These are phyloP conservation scores for Apiotrichum gracile DNA, from an alignment of 1,284 basidiomycete species.

Conservation along the genomic window DNA sequence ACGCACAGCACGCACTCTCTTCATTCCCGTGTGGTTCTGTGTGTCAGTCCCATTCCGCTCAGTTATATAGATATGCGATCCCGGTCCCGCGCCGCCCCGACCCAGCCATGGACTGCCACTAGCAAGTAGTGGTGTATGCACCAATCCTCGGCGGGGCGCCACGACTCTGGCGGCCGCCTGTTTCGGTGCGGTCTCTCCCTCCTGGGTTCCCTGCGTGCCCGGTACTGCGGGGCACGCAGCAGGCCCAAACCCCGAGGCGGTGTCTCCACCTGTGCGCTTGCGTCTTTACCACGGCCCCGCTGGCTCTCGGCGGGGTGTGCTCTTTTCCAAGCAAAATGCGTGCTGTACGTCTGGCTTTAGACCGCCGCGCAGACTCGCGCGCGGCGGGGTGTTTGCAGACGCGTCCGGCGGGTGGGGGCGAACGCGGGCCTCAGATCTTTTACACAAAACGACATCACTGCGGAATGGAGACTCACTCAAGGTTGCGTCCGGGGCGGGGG, in stretches of 20 bases:
- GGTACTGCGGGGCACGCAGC: conserved; percentile 2
- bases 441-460: conserved; percentile 22
- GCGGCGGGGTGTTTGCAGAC: conserved; percentile 2
- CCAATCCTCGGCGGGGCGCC: conserved; percentile 11
- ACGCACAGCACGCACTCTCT: too few relatives aligned
- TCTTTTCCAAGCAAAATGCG: conserved; percentile 7
- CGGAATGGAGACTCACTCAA: conserved; percentile 16
- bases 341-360: conserved; percentile 21
- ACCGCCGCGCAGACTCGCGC: conserved; percentile 3
- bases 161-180: conserved; percentile 4
- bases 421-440: conserved; percentile 19
- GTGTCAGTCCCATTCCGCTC: conserved; percentile 3
- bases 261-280: conserved; percentile 6
- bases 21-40: neutral
- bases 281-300: conserved; percentile 16
- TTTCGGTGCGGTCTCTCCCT: conserved; percentile 9
- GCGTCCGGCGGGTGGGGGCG: conserved; percentile 5
- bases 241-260: conserved; percentile 23
- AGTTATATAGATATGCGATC: neutral
- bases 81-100: neutral
- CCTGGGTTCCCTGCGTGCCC: conserved; percentile 12
- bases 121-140: neutral
- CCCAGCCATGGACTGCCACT: neutral
- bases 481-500: too few relatives aligned
- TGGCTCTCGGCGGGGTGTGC: conserved; percentile 4